Evolutionary conservation across 805 yeast genomes (phyloP).

Genomic region (Candida methanosorbosa): DNA sequence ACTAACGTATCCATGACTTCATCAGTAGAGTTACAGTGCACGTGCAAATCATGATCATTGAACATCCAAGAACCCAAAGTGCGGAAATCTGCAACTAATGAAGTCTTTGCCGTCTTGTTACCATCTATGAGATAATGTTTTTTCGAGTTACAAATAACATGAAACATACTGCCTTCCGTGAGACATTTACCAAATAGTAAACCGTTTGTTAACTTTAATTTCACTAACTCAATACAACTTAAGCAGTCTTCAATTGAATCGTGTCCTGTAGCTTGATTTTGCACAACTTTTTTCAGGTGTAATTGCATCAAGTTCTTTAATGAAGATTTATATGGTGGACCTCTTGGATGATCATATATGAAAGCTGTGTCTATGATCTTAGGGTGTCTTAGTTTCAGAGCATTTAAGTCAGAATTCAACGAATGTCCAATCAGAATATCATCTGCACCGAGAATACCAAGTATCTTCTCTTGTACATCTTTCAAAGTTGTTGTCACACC

Average conservation of each 20-base stretch:
- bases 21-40: constrained; percentile 49
- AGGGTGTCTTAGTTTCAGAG: constrained; percentile 63
- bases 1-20: constrained; percentile 39
- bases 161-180: constrained; percentile 34
- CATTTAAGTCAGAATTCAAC: constrained; percentile 71
- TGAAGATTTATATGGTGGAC: constrained; percentile 75
- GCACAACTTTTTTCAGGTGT: constrained; percentile 52
- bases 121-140: constrained; percentile 15
- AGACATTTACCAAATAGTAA: constrained; percentile 49
- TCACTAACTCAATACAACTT: constrained; percentile 71
- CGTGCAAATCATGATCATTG: no score
- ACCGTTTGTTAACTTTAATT: constrained; percentile 64
- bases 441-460: constrained; percentile 35
- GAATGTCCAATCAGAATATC: constrained; percentile 89
- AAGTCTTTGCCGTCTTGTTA: constrained; percentile 17
- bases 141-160: constrained; percentile 22
- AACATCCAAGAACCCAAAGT: no score
- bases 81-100: constrained; percentile 17
- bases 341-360: constrained; percentile 70
- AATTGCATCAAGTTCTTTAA: constrained; percentile 59
- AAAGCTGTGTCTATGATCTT: constrained; percentile 74
- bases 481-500: constrained; percentile 53
- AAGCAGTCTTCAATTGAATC: constrained; percentile 80
- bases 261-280: constrained; percentile 62
- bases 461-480: constrained; percentile 59